Base-by-base conservation (phyloP, 163 green algal species). In the Scenedesmus sp. region DNA sequence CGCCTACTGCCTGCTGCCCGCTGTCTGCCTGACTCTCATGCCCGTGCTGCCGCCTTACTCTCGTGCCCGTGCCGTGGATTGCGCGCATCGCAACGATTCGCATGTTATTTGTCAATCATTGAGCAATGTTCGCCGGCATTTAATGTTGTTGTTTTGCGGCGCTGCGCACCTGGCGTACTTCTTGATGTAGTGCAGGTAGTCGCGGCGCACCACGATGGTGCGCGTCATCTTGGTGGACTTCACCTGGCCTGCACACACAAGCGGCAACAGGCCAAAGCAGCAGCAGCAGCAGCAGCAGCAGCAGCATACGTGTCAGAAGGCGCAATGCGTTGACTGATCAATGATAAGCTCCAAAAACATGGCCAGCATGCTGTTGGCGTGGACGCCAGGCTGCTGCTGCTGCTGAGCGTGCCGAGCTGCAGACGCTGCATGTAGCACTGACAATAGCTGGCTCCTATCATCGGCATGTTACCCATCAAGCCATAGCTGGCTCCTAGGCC, bases 171-270 rank as follows among this genome's bases (percentile, higher is more conserved):
- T 95, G 91, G 97, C 96, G 92, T 99, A 99, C 96, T 99, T 99
- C 94, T 97, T 97, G 93, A 99, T 97, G 95, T 96, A 99, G 95
- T 99, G 98, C 87, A 99, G 95, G 96, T 99, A 99, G 93, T 99
- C 97, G 62, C 98, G 95, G 87, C 98, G 96, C 64, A 99, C 95
- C 88, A 99, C 97, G 94, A 99, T 98, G 87, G 98, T 99, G 87
- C 98, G 94, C 90, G 96, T 98, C 98, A 99, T 99, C 96, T 99
- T 99, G 93, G 97, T 98, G 79, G 95, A 98, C 95, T 98, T 98
- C 66, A 99, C 98, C 16, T 96, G 90, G 70, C 97, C 96, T 97
- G 89, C 70, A 57, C 55, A 26, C 16, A 7, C 76, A 2, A 59
- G 18, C 52, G 77, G 8, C 16, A 16, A 79, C 9, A 88, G 91